These are phyloP conservation scores for Parastagonospora nodorum DNA, from an alignment of 2,329 filamentous ascomycete species.

Conservation along the genomic window DNA sequence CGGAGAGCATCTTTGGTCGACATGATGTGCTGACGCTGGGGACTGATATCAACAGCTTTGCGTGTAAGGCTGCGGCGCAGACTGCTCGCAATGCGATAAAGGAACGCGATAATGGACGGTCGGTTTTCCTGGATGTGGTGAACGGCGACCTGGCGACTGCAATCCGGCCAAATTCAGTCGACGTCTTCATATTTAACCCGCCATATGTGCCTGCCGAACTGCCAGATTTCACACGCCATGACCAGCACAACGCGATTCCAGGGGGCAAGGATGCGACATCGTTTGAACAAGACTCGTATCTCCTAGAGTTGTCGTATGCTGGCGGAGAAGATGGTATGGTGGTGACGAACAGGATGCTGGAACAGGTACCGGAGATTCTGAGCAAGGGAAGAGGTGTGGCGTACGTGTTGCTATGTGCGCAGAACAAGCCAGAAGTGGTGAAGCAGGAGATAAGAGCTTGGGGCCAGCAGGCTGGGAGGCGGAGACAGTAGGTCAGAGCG, in stretches of 20 bases:
- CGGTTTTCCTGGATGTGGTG: constrained; percentile 66
- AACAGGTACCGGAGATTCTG: constrained; percentile 68
- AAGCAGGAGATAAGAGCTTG: constrained; percentile 65
- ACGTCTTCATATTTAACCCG: constrained; percentile 94
- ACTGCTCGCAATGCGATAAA: constrained; percentile 65
- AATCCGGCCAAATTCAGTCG: constrained; percentile 65
- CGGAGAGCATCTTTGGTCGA: constrained; percentile 73
- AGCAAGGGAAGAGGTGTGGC: constrained; percentile 72
- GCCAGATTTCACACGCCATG: constrained; percentile 59
- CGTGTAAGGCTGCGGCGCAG: constrained; percentile 73
- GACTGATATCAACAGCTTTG: constrained; percentile 83
- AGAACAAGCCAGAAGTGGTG: constrained; percentile 82
- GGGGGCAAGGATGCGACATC: constrained; percentile 30
- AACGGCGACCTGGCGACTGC: constrained; percentile 72
- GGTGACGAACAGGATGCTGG: constrained; percentile 79
- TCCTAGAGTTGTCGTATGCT: constrained; percentile 85
- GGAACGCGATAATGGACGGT: constrained; percentile 29
- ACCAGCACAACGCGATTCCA: constrained; percentile 33
- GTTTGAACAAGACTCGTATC: constrained; percentile 81
- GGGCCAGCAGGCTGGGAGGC: constrained; percentile 71
- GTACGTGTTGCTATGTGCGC: constrained; percentile 86
- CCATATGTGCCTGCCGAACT: constrained; percentile 91
- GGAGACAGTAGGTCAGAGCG: constrained; percentile 79
- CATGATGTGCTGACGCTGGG: constrained; percentile 72
- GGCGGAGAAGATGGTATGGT: constrained; percentile 93